phyloP scores from a whole-genome alignment of 768 basidiomycete genomes.

The Termitomyces sp. region DNA sequence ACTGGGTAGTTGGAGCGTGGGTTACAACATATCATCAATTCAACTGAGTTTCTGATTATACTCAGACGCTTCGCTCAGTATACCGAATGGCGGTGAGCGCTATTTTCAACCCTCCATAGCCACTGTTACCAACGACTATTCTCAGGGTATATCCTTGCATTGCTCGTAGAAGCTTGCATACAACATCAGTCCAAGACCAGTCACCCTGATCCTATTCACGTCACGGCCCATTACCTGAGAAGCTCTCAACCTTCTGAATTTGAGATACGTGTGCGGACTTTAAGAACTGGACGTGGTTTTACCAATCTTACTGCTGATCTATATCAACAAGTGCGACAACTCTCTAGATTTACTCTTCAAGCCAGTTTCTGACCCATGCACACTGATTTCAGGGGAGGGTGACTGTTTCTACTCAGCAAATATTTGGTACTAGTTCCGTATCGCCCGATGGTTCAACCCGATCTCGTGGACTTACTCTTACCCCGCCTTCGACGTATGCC shows the following conservation, averaged over 20 bases:
- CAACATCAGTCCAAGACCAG: constrained; percentile 35
- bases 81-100: constrained; percentile 47
- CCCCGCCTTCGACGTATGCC: constrained; percentile 52
- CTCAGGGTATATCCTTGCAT: constrained; percentile 53
- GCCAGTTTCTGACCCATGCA: not conserved
- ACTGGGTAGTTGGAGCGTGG: constrained; percentile 42
- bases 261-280: constrained; percentile 39
- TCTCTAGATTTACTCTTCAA: not conserved
- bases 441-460: constrained; percentile 15
- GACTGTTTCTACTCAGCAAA: constrained; percentile 48
- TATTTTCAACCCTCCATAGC: not conserved
- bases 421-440: constrained; percentile 46
- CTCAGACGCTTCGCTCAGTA: constrained; percentile 21
- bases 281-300: constrained; percentile 49
- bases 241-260: constrained; percentile 35
- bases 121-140: too few species aligned
- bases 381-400: constrained; percentile 30
- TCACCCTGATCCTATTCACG: constrained; percentile 54
- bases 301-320: constrained; percentile 57
- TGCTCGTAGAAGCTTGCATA: constrained; percentile 50
- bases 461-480: constrained; percentile 26
- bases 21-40: constrained; percentile 15
- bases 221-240: constrained; percentile 55
- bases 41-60: constrained; percentile 1
- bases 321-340: constrained; percentile 40